Base-by-base conservation (phyloP, 2,329 filamentous ascomycete genomes). In the Fusarium sp. region DNA sequence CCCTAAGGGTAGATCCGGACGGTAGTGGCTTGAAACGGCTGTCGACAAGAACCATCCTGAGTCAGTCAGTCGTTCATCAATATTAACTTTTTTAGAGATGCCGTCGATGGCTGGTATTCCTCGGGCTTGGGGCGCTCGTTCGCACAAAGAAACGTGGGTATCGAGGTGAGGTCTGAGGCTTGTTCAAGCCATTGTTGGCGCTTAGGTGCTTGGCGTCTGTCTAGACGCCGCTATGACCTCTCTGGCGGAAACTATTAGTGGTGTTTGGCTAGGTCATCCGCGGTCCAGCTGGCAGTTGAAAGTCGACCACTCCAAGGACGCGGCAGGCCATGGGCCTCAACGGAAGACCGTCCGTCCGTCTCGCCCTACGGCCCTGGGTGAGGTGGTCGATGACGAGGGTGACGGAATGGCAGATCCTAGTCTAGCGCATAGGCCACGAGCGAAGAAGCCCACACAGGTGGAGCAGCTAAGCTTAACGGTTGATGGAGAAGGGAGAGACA, bases 181-280 rank as follows among this genome's bases (percentile, higher is more conserved):
- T 52, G 38, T 63, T 52, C 40, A 40, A 31, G 35, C 50, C 54
- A 58, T 52, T 42, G 50, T 65, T 56, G 54, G 60, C 36, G 56
- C 35, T 31, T 33, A 38, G 9, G 16, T 29, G 47, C 25, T 52
- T 52, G 47, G 47, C 47, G 47, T 31, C 27, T 31, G 47, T 52
- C 47, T 74, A 74, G 63, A 33, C 66, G 59, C 70, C 66, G 67
- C 47, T 70, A 58, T 57, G 45, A 50, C 61, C 60, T 50, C 31
- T 59, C 16, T 47, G 31, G 36, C 58, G 38, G 7, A 11, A 33
- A 50, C 47, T 31, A 50, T 52, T 60, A 33, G 27, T n/a, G n/a
- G 14, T 35, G 36, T 66, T 40, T 42, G 42, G 35, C 42, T 29
- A 56, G 31, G 20, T 22, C 63, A 38, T 54, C 40, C 54, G 40